Base-by-base conservation (phyloP, 2,329 filamentous ascomycete species). In the Monosporascus sp. region DNA sequence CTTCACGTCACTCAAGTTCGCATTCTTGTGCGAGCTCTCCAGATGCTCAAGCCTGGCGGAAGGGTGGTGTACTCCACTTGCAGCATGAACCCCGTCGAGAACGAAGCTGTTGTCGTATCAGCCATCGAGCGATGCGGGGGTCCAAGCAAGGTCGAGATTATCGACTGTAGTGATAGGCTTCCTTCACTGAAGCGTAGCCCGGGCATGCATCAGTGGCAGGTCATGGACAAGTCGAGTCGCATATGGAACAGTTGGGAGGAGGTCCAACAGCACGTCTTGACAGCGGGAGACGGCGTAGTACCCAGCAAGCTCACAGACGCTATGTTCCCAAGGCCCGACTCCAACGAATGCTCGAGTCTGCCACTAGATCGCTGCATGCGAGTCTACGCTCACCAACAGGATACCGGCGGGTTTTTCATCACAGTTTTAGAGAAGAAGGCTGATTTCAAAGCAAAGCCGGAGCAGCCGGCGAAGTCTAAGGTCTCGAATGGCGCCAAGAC, bases 331-430 rank as follows among this genome's bases (percentile, higher is more conserved):
- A 72, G 73, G 39, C 78, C 82, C 0, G 76, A 77, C 53, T 73
- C 72, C 17, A 72, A 74, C 39, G 73, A 76, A 27, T 82, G 80
- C 51, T 76, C 81, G 70, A 65, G 81, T 71, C 78, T 97, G 24
- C 91, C 91, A 17, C 80, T 97, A 18, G 89, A 97, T 64, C 83
- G 88, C 55, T 97, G 93, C 72, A 92, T 97, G 80, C 83, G 94
- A 57, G 85, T 99, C 6, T 99, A 97, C 69, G 89, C 92, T 36
- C 94, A 99, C 70, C 81, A 91, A 66, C 94, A 99, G 72, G 91
- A 99, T 64, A 99, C 94, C 3, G 94, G 94, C 52, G 93, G 88
- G 22, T 99, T 99, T 79, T 99, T 99, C 75, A 97, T 99, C 67
- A 88, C 91, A 0, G 92, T 97, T 0, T 74, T 99, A 18, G 89